These are phyloP conservation scores for Mycosphaerelloides madeirae DNA, from an alignment of 2,329 filamentous ascomycete genomes.

Conservation along the genomic window DNA sequence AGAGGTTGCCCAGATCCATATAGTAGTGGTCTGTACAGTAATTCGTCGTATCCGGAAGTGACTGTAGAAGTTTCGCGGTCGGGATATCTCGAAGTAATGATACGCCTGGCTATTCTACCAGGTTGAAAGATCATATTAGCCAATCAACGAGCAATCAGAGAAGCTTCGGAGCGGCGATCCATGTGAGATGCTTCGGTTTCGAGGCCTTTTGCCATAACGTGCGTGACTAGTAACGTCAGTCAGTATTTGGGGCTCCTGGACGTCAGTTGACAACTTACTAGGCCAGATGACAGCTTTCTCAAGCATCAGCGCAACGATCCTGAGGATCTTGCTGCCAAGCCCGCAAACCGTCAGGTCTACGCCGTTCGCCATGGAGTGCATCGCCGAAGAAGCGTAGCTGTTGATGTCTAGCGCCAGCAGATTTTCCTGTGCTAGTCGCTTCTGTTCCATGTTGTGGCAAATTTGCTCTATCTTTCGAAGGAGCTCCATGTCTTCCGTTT, in stretches of 20 bases:
- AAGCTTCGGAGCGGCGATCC: conserved; percentile 55
- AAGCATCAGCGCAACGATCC: conserved; percentile 79
- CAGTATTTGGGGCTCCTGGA: conserved; percentile 23
- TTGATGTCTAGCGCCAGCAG: conserved; percentile 48
- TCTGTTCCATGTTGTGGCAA: conserved; percentile 69
- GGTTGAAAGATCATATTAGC: background rate
- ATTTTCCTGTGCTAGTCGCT: conserved; percentile 56
- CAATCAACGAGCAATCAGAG: conserved; percentile 18
- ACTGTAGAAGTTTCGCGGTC: background rate
- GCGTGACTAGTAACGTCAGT: conserved; percentile 51
- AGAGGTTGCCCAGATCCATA: too few species aligned
- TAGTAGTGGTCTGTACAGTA: too few species aligned
- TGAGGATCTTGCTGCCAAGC: conserved; percentile 77
- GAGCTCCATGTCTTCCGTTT: conserved; percentile 85
- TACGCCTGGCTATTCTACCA: conserved; percentile 1
- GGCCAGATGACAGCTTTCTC: conserved; percentile 91
- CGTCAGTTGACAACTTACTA: conserved; percentile 51
- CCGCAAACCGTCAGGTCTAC: conserved; percentile 56
- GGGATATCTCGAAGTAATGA: conserved; percentile 3
- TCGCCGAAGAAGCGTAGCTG: conserved; percentile 42
- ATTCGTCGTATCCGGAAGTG: too few species aligned
- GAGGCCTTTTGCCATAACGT: conserved; percentile 62
- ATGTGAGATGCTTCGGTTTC: conserved; percentile 61
- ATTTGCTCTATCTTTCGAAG: conserved; percentile 78
- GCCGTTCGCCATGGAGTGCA: conserved; percentile 37